Evolutionary conservation across 2,329 filamentous ascomycete species (phyloP).

Genomic region (Calonectria multiphialidica): DNA sequence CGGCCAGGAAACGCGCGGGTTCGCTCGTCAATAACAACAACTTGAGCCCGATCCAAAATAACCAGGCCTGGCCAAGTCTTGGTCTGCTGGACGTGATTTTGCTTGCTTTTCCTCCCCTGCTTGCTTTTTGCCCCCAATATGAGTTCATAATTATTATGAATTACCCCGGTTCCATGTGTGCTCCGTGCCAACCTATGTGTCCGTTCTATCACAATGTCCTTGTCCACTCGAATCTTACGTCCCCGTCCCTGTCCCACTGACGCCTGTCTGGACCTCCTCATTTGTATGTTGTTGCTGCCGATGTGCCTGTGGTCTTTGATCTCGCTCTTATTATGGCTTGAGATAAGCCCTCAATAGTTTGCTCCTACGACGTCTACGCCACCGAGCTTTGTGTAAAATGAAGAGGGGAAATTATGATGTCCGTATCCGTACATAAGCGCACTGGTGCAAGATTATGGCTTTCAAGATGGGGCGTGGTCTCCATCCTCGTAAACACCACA

Average conservation of each 20-base stretch:
- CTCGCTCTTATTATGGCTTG: background rate
- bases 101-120: background rate
- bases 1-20: slow-evolving; percentile 45
- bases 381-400: background rate
- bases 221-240: background rate
- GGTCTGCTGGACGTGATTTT: background rate
- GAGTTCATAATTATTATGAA: background rate
- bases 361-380: background rate
- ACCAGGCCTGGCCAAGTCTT: slow-evolving; percentile 19
- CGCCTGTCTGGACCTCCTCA: background rate
- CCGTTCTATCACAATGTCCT: background rate
- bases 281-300: background rate
- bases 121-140: background rate
- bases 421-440: background rate
- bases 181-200: background rate
- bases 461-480: background rate
- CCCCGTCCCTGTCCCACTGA: background rate
- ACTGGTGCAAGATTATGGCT: background rate
- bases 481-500: background rate
- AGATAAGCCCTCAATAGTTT: background rate
- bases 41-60: slow-evolving; percentile 34
- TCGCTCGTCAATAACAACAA: slow-evolving; percentile 44
- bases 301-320: background rate
- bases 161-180: background rate
- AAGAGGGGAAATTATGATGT: background rate